These are phyloP conservation scores for Arabis hirsuta DNA, from an alignment of 345 rosid species.

Conservation along the genomic window DNA sequence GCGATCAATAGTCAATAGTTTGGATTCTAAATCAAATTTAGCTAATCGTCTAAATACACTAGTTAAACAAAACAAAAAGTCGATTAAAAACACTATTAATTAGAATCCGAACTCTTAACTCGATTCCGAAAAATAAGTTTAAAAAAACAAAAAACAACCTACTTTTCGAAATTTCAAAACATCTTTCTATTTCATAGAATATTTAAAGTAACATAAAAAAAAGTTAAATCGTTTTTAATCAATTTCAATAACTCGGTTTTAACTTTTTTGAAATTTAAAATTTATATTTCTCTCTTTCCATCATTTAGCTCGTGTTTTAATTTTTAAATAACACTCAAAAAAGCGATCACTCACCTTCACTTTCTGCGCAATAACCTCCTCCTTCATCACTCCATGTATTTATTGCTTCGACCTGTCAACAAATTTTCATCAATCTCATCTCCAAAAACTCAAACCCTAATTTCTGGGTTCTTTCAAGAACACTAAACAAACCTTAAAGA, in stretches of 20 bases:
- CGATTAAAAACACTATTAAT: too few relatives aligned
- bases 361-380: conserved; percentile 34
- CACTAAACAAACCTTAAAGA: conserved; percentile 1
- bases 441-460: conserved; percentile 15
- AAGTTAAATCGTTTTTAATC: background rate
- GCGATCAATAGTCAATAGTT: background rate
- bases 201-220: background rate
- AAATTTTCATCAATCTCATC: conserved; percentile 25
- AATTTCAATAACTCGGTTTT: conserved; percentile 20
- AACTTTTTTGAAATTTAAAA: background rate
- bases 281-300: conserved; percentile 20
- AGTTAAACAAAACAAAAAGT: background rate
- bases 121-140: too few relatives aligned
- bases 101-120: too few relatives aligned
- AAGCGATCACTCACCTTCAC: conserved; percentile 27
- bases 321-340: conserved; percentile 19
- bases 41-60: background rate
- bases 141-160: too few relatives aligned
- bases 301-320: conserved; percentile 39
- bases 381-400: conserved; percentile 25
- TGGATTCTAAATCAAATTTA: background rate
- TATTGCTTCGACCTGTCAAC: conserved; percentile 29
- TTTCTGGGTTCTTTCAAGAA: background rate
- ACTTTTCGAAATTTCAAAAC: background rate
- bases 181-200: background rate